Evolutionary conservation across 352 stramenopile species (phyloP).

Genomic region (Phytophthora cactorum): DNA sequence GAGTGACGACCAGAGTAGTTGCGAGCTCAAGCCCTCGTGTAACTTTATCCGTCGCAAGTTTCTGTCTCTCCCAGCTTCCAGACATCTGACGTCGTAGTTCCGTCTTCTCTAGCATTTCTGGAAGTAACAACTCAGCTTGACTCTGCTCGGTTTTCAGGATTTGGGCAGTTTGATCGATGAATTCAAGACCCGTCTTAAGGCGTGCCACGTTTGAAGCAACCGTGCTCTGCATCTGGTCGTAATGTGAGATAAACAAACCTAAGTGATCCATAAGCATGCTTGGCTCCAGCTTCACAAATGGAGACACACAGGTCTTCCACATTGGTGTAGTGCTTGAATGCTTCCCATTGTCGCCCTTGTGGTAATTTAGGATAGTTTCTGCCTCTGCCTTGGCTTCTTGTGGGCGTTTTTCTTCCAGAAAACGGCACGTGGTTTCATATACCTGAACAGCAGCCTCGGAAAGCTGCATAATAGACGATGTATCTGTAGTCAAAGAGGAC

Average conservation of each 20-base stretch:
- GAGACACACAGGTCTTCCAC: constrained; percentile 8
- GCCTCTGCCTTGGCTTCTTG: background rate
- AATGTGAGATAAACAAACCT: constrained; percentile 44
- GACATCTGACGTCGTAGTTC: constrained; percentile 62
- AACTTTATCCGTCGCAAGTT: constrained; percentile 57
- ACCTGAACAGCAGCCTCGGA: constrained; percentile 49
- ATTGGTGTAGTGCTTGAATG: background rate
- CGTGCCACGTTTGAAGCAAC: constrained; percentile 41
- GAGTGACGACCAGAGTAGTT: constrained; percentile 36
- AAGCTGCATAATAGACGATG: constrained; percentile 42
- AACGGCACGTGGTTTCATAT: constrained; percentile 39
- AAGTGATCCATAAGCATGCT: constrained; percentile 70
- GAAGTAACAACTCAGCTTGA: constrained; percentile 55
- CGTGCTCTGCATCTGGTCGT: constrained; percentile 32
- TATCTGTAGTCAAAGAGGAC: constrained; percentile 19
- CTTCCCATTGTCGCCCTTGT: background rate
- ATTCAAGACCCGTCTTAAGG: constrained; percentile 48
- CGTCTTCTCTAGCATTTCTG: constrained; percentile 55
- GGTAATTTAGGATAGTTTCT: background rate
- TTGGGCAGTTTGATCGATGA: constrained; percentile 61
- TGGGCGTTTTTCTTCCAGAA: constrained; percentile 1
- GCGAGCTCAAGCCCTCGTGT: constrained; percentile 55
- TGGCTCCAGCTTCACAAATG: constrained; percentile 39
- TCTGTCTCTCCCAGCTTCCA: constrained; percentile 64
- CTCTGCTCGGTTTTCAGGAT: constrained; percentile 54